Percentiles rank a stretch among this genome's conserved stretches.
Conservation (phyloP, 208 protist genomes). For the Leishmania lainsoni region DNA sequence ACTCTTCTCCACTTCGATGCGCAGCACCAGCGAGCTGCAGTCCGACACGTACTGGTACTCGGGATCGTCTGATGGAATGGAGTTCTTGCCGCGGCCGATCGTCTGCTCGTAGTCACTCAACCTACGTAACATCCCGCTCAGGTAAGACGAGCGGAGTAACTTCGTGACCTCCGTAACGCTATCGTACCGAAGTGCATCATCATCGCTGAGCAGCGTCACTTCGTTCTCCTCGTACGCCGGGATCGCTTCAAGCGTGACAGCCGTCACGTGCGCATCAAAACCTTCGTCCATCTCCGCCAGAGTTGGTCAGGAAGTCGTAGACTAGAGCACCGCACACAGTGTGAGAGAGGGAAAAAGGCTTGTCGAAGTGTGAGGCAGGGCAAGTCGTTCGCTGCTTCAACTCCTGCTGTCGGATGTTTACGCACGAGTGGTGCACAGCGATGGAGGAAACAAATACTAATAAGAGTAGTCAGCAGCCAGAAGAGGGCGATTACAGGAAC, state of each 20-base stretch:
- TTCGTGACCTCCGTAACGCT: slow-evolving; percentile 84
- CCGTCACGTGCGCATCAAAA: slow-evolving; percentile 56
- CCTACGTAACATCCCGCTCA: slow-evolving; percentile 72
- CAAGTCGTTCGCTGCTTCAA: not conserved
- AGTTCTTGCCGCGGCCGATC: slow-evolving; percentile 62
- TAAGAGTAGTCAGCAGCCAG: not conserved
- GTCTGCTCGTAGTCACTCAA: slow-evolving; percentile 78
- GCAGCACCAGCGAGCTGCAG: slow-evolving; percentile 81
- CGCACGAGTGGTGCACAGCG: not conserved
- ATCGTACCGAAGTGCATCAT: slow-evolving; percentile 81
- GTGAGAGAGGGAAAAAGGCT: not conserved
- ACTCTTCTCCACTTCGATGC: slow-evolving; percentile 90
- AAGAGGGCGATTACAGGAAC: not conserved
- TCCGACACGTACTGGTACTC: slow-evolving; percentile 93
- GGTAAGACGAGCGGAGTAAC: slow-evolving; percentile 76
- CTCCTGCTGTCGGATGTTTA: not conserved
- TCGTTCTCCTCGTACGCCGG: slow-evolving; percentile 24
- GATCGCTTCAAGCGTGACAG: slow-evolving; percentile 17
- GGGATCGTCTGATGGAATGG: slow-evolving; percentile 79
- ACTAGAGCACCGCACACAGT: not conserved
- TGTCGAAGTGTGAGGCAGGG: not conserved
- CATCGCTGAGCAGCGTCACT: slow-evolving; percentile 56
- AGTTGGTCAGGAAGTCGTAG: not conserved
- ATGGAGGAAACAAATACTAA: too few relatives aligned
- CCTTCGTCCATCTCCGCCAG: slow-evolving; percentile 50